A percentile compares a stretch with the other conserved stretches of the same genome.
These are phyloP conservation scores for Rhodotorula toruloides DNA, from an alignment of 768 basidiomycete genomes.

Conservation along the genomic window DNA sequence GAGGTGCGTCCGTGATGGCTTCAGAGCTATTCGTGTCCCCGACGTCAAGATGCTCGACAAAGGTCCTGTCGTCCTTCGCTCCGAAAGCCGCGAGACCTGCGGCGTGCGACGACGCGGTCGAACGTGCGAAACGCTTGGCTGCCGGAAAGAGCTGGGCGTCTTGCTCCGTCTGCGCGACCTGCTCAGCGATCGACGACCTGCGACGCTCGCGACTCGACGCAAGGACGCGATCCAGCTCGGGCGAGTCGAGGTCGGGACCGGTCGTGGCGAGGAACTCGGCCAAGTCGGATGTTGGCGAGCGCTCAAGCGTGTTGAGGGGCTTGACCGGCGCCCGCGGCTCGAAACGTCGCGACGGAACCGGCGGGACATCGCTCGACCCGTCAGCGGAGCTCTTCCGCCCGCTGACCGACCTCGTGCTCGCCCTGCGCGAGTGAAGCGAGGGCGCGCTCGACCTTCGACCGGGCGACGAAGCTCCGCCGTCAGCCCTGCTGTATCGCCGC, in stretches of 20 bases:
- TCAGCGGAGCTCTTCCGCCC: background rate
- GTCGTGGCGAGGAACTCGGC: slow-evolving; percentile 28
- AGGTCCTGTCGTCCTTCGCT: background rate
- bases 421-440: background rate
- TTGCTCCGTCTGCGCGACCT: background rate
- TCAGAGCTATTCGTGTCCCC: no score
- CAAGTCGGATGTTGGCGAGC: slow-evolving; percentile 10
- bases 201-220: background rate
- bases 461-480: background rate
- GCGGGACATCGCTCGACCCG: background rate
- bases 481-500: slow-evolving; percentile 5
- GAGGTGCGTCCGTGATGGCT: background rate
- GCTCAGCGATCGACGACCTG: background rate
- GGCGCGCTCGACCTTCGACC: slow-evolving; percentile 12
- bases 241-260: slow-evolving; percentile 11
- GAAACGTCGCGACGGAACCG: background rate
- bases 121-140: background rate
- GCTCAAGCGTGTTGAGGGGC: background rate
- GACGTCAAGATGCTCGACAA: slow-evolving; percentile 1
- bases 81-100: slow-evolving; percentile 1
- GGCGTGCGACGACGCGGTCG: background rate
- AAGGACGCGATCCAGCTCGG: slow-evolving; percentile 6
- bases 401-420: background rate
- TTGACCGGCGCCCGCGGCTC: slow-evolving; percentile 13
- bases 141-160: slow-evolving; percentile 1